Conservation (phyloP, 352 stramenopile genomes). For the Phytophthora cryptogea region DNA sequence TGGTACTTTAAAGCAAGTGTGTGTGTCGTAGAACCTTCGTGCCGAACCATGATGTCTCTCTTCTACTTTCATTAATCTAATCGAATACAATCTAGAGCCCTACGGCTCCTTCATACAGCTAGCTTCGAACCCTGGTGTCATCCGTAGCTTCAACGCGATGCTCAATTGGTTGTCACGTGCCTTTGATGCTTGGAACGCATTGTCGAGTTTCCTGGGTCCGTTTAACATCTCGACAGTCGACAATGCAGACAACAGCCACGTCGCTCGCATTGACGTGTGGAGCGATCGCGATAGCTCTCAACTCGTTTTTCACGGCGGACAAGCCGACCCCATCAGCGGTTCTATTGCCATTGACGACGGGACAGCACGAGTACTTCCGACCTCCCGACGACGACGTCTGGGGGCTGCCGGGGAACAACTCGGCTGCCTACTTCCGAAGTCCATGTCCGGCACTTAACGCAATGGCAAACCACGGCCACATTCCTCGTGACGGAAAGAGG, state of each 20-base stretch:
- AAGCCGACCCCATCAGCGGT: background rate
- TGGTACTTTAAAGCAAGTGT: background rate
- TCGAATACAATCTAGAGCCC: slow-evolving; percentile 19
- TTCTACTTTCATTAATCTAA: slow-evolving; percentile 19
- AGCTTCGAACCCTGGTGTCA: slow-evolving; percentile 7
- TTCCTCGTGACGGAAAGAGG: slow-evolving; percentile 45
- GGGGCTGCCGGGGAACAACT: slow-evolving; percentile 45
- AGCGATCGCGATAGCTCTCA: slow-evolving; percentile 19
- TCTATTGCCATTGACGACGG: slow-evolving; percentile 9
- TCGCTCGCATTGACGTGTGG: slow-evolving; percentile 20
- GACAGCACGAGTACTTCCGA: slow-evolving; percentile 51
- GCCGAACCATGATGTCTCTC: background rate
- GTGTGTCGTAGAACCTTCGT: slow-evolving; percentile 5
- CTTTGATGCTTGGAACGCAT: slow-evolving; percentile 4
- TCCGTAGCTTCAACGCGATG: background rate
- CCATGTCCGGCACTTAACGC: slow-evolving; percentile 53
- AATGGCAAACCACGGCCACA: slow-evolving; percentile 53
- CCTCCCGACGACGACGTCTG: slow-evolving; percentile 40
- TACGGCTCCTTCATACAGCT: background rate
- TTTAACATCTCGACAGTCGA: slow-evolving; percentile 5
- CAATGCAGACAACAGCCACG: slow-evolving; percentile 9
- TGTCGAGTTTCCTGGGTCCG: slow-evolving; percentile 17
- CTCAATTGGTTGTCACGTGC: background rate
- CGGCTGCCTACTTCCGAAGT: slow-evolving; percentile 31
- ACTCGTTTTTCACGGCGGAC: slow-evolving; percentile 18